Conservation (phyloP, 495 filamentous ascomycete genomes). For the Penicillium paxilli region DNA sequence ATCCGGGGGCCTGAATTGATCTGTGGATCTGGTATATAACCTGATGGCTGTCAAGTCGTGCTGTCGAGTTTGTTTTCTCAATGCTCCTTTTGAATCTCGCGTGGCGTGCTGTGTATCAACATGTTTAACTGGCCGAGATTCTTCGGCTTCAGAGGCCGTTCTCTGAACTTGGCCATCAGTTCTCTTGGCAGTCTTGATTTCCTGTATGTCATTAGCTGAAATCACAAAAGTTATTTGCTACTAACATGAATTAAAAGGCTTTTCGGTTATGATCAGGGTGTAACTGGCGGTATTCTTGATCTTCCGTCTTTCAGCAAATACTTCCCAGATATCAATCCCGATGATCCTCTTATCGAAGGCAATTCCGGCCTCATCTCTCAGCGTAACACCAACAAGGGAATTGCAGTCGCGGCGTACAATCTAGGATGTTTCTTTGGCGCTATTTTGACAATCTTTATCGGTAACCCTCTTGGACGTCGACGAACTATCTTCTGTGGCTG, state of each 20-base stretch:
- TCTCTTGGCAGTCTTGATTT: conserved; percentile 70
- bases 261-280: conserved; percentile 57
- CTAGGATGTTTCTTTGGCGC: conserved; percentile 76
- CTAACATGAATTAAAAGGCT: conserved; percentile 27
- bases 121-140: conserved; percentile 48
- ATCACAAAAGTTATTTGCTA: background rate
- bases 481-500: conserved; percentile 67
- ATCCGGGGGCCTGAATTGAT: conserved; percentile 9
- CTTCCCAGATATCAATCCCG: conserved; percentile 45
- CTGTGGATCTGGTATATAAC: conserved; percentile 20
- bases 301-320: conserved; percentile 49
- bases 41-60: conserved; percentile 9
- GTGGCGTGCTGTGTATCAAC: conserved; percentile 13
- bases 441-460: conserved; percentile 67
- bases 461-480: conserved; percentile 67
- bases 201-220: conserved; percentile 31
- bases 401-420: conserved; percentile 66
- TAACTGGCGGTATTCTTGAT: conserved; percentile 59
- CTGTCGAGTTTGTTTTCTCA: conserved; percentile 4
- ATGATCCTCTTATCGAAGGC: conserved; percentile 7
- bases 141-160: conserved; percentile 62
- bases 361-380: conserved; percentile 10
- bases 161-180: conserved; percentile 66
- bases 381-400: conserved; percentile 43
- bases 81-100: conserved; percentile 8